Evolutionary conservation across 805 yeast species (phyloP), one percentile per base, ranked within the genome.

Genomic region (Starmerella vitae): DNA sequence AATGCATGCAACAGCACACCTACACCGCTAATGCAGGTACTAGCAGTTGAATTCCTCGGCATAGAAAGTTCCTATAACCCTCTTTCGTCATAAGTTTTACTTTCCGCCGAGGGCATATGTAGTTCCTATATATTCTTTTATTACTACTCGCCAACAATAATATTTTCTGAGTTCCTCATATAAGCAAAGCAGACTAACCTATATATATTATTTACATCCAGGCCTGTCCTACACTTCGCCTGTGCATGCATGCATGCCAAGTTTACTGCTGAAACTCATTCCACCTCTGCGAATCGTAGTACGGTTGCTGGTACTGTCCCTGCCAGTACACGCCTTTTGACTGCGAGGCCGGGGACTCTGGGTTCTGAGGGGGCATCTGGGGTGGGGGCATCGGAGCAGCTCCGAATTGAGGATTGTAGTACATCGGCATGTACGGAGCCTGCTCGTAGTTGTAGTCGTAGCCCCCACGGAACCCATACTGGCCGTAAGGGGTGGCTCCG

Each of bases 271-370:
- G 30, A 17, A 12, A 27, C 30, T 27, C 30, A 14, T 27, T 27
- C 30, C 30, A 27, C 30, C 7, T 7, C 20, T 30, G 34, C 30
- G 37, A 37, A 19, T 43, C 46, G 35, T 39, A 40, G 41, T 39
- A 43, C 27, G 35, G 34, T 33, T 39, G 43, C 29, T 39, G 35
- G 39, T 33, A 36, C 25, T 34, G 41, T 27, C 44, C 47, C 28
- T 44, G 34, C 39, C 29, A 36, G 36, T 22, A 21, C 35, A 30
- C 21, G 31, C 24, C 20, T 32, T 32, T 26, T 31, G 34, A 41
- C 38, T 39, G 44, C n/a, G 43, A 30, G 27, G 41, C 40, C 22
- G 38, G 43, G 13, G 46, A 36, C 15, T 33, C 45, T 22, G 42
- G 45, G 14, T 33, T 35, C 30, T 25, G 30, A 7, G 7, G 42